Percentiles rank a stretch among this genome's conserved stretches.
Evolutionary conservation across 768 basidiomycete species (phyloP).

Genomic region (Leccinum olivaceopallidum): DNA sequence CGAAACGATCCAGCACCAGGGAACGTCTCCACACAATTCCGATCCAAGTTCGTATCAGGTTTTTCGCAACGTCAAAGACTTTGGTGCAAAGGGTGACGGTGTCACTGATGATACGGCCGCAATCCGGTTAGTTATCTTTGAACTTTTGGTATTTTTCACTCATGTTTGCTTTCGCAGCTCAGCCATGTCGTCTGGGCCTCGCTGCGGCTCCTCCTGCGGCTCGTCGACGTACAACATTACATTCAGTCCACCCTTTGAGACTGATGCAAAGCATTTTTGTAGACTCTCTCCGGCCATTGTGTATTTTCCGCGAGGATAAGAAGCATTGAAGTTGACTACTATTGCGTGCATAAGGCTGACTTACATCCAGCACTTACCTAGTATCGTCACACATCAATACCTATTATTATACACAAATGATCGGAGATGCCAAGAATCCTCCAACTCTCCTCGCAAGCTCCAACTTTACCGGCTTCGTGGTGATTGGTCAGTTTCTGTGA

Average conservation of each 20-base stretch:
- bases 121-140: constrained; percentile 50
- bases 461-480: constrained; percentile 64
- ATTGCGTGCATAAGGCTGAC: not conserved
- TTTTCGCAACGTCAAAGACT: constrained; percentile 73
- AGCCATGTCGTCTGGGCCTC: constrained; percentile 61
- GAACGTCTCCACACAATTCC: constrained; percentile 64
- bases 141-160: constrained; percentile 11
- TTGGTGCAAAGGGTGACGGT: constrained; percentile 59
- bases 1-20: constrained; percentile 69
- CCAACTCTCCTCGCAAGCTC: constrained; percentile 66
- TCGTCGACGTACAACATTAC: constrained; percentile 49
- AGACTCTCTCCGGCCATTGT: too few relatives aligned
- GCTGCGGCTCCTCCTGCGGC: constrained; percentile 52
- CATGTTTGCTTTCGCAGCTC: constrained; percentile 35
- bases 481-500: constrained; percentile 55
- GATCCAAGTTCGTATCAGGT: constrained; percentile 57
- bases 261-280: too few relatives aligned
- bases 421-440: constrained; percentile 69
- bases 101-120: constrained; percentile 73
- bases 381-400: constrained; percentile 65
- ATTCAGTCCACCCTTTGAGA: too few relatives aligned
- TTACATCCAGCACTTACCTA: constrained; percentile 54
- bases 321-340: not conserved
- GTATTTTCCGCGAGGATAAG: constrained; percentile 39
- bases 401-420: constrained; percentile 75